These are phyloP conservation scores for Butyriboletus loyo DNA, from an alignment of 768 basidiomycete species.

Conservation along the genomic window DNA sequence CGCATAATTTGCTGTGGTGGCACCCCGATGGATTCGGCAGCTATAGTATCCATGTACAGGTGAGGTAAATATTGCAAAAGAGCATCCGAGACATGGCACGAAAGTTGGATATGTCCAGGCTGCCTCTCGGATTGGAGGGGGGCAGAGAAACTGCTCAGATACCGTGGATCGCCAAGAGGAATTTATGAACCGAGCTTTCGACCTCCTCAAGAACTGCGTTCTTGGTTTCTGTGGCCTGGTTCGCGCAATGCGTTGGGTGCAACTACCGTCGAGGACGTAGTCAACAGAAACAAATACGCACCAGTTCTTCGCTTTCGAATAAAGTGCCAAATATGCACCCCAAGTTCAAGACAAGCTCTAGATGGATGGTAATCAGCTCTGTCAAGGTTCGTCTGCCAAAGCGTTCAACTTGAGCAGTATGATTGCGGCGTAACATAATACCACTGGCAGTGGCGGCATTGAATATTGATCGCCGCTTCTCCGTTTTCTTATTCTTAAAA, in stretches of 20 bases:
- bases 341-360: background rate
- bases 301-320: background rate
- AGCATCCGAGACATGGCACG: slow-evolving; percentile 50
- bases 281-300: background rate
- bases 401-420: too few relatives aligned
- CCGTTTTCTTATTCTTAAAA: background rate
- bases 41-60: slow-evolving; percentile 33
- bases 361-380: background rate
- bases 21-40: slow-evolving; percentile 25
- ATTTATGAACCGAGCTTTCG: background rate
- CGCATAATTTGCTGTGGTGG: slow-evolving; percentile 19
- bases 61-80: slow-evolving; percentile 37
- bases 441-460: too few relatives aligned
- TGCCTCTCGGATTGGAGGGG: background rate
- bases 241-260: too few relatives aligned
- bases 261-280: background rate
- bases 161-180: background rate
- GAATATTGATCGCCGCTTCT: background rate
- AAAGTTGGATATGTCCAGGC: slow-evolving; percentile 19
- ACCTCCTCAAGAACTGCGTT: background rate
- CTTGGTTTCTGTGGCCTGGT: background rate
- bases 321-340: background rate
- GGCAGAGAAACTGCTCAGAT: background rate
- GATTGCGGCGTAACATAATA: too few relatives aligned
- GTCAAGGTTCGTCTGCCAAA: background rate